Percentiles rank a stretch among this genome's conserved stretches.
Conservation (phyloP, 73 alveolate species). For the Uronychia binucleata region DNA sequence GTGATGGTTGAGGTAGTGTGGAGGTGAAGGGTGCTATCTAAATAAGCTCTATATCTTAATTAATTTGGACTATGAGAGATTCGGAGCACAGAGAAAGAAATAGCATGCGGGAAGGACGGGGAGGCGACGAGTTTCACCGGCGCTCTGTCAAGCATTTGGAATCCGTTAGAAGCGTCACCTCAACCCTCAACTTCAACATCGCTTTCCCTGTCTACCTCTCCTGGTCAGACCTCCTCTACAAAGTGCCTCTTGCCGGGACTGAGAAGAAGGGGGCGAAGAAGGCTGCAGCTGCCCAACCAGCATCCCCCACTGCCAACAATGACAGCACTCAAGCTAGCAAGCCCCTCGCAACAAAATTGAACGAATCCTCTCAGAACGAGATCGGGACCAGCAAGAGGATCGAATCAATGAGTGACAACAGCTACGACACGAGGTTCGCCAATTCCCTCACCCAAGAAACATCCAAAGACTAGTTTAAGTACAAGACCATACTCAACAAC, state of each 20-base stretch:
- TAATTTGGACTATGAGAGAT: neutral
- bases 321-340: neutral
- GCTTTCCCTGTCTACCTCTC: neutral
- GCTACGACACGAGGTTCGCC: neutral
- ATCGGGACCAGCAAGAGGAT: neutral
- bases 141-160: neutral
- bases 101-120: neutral
- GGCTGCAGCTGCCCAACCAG: neutral
- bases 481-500: conserved; percentile 22
- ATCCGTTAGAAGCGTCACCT: neutral
- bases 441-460: neutral
- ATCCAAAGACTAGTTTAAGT: too few relatives aligned
- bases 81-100: neutral
- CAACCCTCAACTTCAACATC: neutral
- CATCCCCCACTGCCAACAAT: neutral
- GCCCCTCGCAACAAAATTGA: too few relatives aligned
- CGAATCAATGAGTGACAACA: neutral
- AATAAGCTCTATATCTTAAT: conserved; percentile 4
- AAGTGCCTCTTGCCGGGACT: neutral
- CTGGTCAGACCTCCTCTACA: neutral
- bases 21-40: conserved; percentile 50
- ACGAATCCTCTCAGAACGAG: neutral
- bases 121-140: neutral
- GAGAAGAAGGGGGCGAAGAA: neutral
- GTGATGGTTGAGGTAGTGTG: conserved; percentile 66